Evolutionary conservation across 352 stramenopile species (phyloP), one percentile per base, ranked within the genome.

Genomic region (Phytophthora ohioensis): DNA sequence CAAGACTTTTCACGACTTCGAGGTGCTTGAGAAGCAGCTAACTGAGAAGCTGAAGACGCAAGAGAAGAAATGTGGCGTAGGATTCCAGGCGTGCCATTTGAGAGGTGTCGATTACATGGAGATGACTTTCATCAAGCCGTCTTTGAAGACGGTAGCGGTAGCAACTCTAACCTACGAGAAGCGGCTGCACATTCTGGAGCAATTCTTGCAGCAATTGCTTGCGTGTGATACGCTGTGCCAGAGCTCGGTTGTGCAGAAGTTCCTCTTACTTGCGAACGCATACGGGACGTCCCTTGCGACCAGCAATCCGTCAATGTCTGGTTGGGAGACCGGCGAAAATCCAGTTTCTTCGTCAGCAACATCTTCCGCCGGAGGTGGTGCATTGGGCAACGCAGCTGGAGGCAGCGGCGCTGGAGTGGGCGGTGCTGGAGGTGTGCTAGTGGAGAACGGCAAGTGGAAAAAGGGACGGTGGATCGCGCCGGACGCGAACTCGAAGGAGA

Each of bases 51-150:
- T 88, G 0, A 84, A 82, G 64, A 82, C 86, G 73, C 87, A 94
- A 70, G 84, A 93, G 59, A 90, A 91, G 61, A 88, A 86, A 58
- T 78, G 82, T 51, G 82, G 80, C 4, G 43, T 71, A 2, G 79
- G 67, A 3, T 81, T 71, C 35, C 73, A 73, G 15, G 57, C 61
- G 9, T 79, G 75, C 35, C 87, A 94, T 73, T 91, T 79, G 75
- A 87, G 82, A 30, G 87, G 85, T 36, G 75, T 94, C 7, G 87
- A 94, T 73, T 94, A 93, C 65, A 71, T 76, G 45, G 87, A 94
- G 61, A 58, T 91, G 42, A 58, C 60, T 17, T 48, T 49, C 6
- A 72, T 94, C 21, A 74, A 82, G 46, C 82, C 83, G 21, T 78
- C 71, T 11, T 56, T 91, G n/a, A 83, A 76, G 57, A 68, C 79